Evolutionary conservation across 2,329 filamentous ascomycete genomes (phyloP), one percentile per base, ranked within the genome.

Genomic region (Diaporthe ampelina): DNA sequence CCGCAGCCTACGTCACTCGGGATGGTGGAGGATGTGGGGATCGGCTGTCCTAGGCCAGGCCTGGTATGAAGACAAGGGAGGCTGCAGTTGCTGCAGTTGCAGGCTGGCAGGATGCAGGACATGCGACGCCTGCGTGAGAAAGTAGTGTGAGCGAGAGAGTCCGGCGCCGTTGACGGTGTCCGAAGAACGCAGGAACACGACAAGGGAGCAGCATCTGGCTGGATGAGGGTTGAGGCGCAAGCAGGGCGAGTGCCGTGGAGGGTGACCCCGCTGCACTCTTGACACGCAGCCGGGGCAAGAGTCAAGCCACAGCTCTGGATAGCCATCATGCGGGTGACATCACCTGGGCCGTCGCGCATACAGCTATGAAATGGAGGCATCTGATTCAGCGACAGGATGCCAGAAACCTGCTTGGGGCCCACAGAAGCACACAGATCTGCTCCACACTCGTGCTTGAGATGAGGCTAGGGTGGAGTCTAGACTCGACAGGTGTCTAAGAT

Each of bases 351-450:
- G 35, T 61, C 32, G 37, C 19, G 37, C n/a, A 61, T 29, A 57
- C 59, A 50, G 26, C 29, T 29, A 63, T n/a, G 57, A 21, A 72
- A 32, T 69, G 15, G 40, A 50, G 48, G 35, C 19, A 50, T 67
- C 37, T 75, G 56, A 61, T 61, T 70, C 61, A 75, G 21, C 48
- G 56, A 70, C 13, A 50, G 35, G 43, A 50, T 29, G 56, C 54
- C n/a, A 63, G 54, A 70, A 73, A 63, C 73, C 73, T 74, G 73
- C 68, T 74, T 74, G 19, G 68, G 68, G 19, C 40, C 73, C 68
- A 59, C 67, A 67, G 26, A 35, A 32, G 58, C 48, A 57, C 43
- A 63, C 67, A 45, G 37, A 69, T 50, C 54, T 69, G 40, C 26
- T 68, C 52, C 61, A 70, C 67, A 73, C 57, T 26, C 40, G 40